phyloP scores from a whole-genome alignment of 1,284 basidiomycete species.

The Moesziomyces parantarcticus region DNA sequence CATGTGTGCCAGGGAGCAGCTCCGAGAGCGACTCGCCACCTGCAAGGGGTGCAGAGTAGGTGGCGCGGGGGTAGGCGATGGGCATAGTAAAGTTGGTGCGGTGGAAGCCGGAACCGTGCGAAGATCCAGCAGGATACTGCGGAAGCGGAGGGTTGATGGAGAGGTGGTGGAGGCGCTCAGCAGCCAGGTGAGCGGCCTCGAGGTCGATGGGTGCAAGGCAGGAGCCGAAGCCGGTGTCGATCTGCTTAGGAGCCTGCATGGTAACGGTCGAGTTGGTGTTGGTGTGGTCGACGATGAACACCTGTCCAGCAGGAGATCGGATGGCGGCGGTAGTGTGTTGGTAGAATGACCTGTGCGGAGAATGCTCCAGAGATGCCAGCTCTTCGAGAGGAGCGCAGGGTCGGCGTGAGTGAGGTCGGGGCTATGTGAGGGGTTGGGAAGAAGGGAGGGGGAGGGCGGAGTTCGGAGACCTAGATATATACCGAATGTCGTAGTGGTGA shows the following conservation, averaged over 20 bases:
- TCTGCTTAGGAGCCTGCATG: slow-evolving; percentile 47
- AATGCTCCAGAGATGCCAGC: slow-evolving; percentile 25
- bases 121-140: slow-evolving; percentile 34
- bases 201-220: slow-evolving; percentile 45
- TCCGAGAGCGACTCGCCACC: slow-evolving; percentile 43
- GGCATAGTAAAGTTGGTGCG: slow-evolving; percentile 45
- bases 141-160: slow-evolving; percentile 34
- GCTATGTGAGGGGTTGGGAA: slow-evolving; percentile 5
- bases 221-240: slow-evolving; percentile 44
- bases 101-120: slow-evolving; percentile 28
- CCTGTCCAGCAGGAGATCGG: slow-evolving; percentile 36
- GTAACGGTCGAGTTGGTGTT: neutral
- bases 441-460: neutral
- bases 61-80: slow-evolving; percentile 37
- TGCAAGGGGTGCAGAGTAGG: slow-evolving; percentile 41
- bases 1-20: slow-evolving; percentile 40
- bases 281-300: neutral
- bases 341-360: neutral
- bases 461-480: slow-evolving; percentile 9
- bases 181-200: slow-evolving; percentile 32
- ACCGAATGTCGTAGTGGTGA: neutral
- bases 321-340: slow-evolving; percentile 1
- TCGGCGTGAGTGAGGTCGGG: slow-evolving; percentile 12
- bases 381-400: slow-evolving; percentile 19
- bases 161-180: slow-evolving; percentile 40